phyloP scores from a whole-genome alignment of 2,329 filamentous ascomycete genomes.

The Xylaria sp. region DNA sequence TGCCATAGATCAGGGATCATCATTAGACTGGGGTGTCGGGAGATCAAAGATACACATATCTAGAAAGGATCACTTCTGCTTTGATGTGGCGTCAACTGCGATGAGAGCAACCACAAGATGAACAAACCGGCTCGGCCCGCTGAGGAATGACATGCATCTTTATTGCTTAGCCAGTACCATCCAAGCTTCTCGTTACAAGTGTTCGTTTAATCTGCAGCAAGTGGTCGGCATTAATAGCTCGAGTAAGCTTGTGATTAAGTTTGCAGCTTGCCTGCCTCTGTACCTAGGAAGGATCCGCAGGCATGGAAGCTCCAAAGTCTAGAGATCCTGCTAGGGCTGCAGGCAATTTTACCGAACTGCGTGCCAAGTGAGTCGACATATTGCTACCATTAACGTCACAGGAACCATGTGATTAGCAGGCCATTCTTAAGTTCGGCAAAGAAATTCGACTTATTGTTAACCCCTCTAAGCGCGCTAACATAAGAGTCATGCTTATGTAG shows the following conservation, averaged over 20 bases:
- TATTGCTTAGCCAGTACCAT: background rate
- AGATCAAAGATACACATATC: background rate
- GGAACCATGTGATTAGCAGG: background rate
- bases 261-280: background rate
- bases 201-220: conserved; percentile 2
- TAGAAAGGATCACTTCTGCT: background rate
- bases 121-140: conserved; percentile 33
- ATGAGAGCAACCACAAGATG: conserved; percentile 1
- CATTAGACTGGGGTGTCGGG: background rate
- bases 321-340: background rate
- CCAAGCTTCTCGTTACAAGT: background rate
- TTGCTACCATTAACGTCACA: background rate
- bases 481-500: background rate
- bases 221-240: background rate
- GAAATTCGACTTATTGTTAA: background rate
- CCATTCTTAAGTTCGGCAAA: background rate
- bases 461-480: background rate
- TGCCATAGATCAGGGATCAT: conserved; percentile 4
- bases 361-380: conserved; percentile 12
- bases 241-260: background rate
- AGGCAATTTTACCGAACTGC: conserved; percentile 1
- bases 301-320: background rate
- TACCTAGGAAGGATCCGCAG: background rate
- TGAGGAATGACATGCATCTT: conserved; percentile 29
- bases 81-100: conserved; percentile 10